Conservation (phyloP, 1,139 yeast genomes). For the Protomyces inundatus region DNA sequence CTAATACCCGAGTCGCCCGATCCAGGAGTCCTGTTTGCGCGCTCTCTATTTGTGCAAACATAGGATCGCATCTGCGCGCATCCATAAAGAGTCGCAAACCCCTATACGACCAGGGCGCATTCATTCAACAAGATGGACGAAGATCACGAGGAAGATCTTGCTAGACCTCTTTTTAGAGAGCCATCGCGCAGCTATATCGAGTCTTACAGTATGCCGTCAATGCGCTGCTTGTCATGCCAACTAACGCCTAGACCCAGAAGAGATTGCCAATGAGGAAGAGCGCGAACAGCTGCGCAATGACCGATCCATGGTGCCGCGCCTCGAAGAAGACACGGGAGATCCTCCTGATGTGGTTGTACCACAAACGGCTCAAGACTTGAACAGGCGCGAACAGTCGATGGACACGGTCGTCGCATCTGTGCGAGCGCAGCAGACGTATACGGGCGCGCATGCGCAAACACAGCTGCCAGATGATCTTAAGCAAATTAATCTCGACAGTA, state of each 20-base stretch:
- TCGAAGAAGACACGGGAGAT: not conserved
- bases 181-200: constrained; percentile 2
- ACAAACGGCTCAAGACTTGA: not conserved
- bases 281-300: not conserved
- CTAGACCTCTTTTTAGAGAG: constrained; percentile 12
- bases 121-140: not conserved
- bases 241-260: not conserved
- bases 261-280: not conserved
- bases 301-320: not conserved
- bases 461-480: not conserved
- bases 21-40: not conserved
- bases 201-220: not conserved
- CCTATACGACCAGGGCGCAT: no score
- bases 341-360: not conserved
- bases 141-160: constrained; percentile 6
- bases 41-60: not conserved
- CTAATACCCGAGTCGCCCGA: no score
- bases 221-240: not conserved
- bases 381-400: not conserved
- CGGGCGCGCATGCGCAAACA: not conserved
- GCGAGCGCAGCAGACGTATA: not conserved
- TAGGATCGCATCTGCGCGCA: no score
- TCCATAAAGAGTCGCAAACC: no score
- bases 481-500: not conserved
- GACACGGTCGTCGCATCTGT: not conserved